These are phyloP conservation scores for Apiosordaria backusii DNA, from an alignment of 495 filamentous ascomycete genomes.

Conservation along the genomic window DNA sequence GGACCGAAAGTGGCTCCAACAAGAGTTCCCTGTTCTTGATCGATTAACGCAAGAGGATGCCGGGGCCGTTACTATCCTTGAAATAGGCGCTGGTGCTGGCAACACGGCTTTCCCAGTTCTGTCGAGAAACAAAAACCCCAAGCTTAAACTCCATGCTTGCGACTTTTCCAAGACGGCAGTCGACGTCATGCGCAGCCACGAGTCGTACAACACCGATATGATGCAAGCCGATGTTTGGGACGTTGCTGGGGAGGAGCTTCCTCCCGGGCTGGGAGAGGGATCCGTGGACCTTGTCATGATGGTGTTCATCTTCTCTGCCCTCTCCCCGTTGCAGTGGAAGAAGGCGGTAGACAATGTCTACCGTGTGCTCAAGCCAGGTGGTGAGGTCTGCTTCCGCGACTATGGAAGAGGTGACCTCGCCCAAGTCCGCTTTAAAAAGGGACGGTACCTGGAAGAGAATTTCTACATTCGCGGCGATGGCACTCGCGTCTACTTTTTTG, in stretches of 20 bases:
- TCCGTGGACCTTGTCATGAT: slow-evolving; percentile 87
- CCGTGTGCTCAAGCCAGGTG: slow-evolving; percentile 79
- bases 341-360: slow-evolving; percentile 77
- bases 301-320: slow-evolving; percentile 94
- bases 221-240: slow-evolving; percentile 94
- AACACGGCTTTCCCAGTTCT: slow-evolving; percentile 94
- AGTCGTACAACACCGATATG: slow-evolving; percentile 55
- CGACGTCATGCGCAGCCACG: slow-evolving; percentile 74
- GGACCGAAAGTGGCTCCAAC: slow-evolving; percentile 90
- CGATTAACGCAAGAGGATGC: slow-evolving; percentile 61
- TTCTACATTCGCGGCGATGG: slow-evolving; percentile 96
- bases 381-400: slow-evolving; percentile 86
- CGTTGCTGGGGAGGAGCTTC: slow-evolving; percentile 63
- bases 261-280: slow-evolving; percentile 67
- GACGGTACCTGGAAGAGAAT: slow-evolving; percentile 87
- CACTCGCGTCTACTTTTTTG: slow-evolving; percentile 96
- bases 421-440: slow-evolving; percentile 94
- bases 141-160: slow-evolving; percentile 79
- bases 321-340: slow-evolving; percentile 80
- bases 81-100: slow-evolving; percentile 92
- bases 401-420: slow-evolving; percentile 94
- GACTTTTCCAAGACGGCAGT: slow-evolving; percentile 92
- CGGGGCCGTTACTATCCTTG: slow-evolving; percentile 64
- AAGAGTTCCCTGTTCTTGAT: slow-evolving; percentile 85
- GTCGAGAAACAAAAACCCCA: slow-evolving; percentile 70